phyloP scores from a whole-genome alignment of 2,329 filamentous ascomycete species.

The Ophiostoma perfectum region DNA sequence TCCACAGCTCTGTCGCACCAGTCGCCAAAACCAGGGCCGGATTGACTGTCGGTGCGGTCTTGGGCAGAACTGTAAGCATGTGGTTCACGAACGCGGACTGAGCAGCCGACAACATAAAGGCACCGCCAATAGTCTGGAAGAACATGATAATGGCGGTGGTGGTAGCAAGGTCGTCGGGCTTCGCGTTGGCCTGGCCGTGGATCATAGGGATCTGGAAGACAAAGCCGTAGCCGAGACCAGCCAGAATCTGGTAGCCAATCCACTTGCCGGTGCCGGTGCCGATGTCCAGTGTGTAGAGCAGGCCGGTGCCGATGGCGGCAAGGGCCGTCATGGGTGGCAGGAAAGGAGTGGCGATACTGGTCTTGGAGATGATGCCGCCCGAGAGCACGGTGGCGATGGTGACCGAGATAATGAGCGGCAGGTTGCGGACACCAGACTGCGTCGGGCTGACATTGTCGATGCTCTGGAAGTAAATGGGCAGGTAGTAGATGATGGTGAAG shows the following conservation, averaged over 20 bases:
- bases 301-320: conserved; percentile 35
- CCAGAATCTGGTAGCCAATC: conserved; percentile 46
- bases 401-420: conserved; percentile 39
- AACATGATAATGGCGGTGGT: conserved; percentile 39
- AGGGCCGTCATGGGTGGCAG: conserved; percentile 35
- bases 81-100: conserved; percentile 39
- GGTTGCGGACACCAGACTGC: conserved; percentile 37
- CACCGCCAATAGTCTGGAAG: conserved; percentile 43
- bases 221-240: conserved; percentile 43
- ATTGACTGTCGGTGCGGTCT: conserved; percentile 22
- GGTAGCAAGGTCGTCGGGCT: conserved; percentile 35
- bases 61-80: conserved; percentile 31
- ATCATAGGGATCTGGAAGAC: conserved; percentile 44
- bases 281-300: conserved; percentile 37
- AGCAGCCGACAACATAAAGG: conserved; percentile 43
- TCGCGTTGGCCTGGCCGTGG: conserved; percentile 33
- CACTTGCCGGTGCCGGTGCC: conserved; percentile 35
- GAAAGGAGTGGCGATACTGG: conserved; percentile 34
- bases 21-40: conserved; percentile 31
- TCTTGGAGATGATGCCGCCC: conserved; percentile 33
- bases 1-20: conserved; percentile 48
- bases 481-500: conserved; percentile 42
- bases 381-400: conserved; percentile 35
- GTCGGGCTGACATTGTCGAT: conserved; percentile 39
- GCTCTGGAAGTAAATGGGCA: conserved; percentile 50